Evolutionary conservation across 306 rosid species (phyloP).

Genomic region (Lupinus albus): DNA sequence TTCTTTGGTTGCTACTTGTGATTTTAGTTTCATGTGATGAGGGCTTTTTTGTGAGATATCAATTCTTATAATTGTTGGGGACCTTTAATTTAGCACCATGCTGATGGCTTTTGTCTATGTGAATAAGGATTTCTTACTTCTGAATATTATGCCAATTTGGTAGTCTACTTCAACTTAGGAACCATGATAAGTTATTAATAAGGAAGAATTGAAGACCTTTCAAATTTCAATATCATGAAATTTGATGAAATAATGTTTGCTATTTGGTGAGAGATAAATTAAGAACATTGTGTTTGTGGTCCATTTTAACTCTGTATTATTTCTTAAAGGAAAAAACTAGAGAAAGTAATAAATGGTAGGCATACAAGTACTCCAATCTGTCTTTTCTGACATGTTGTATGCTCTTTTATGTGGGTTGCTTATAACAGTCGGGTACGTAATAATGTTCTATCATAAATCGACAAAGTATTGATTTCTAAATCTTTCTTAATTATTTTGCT

Average conservation of each 20-base stretch:
- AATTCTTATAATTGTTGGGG: slow-evolving; percentile 21
- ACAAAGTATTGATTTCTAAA: no score
- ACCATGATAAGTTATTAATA: slow-evolving; percentile 37
- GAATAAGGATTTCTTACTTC: slow-evolving; percentile 18
- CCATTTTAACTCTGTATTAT: slow-evolving; percentile 12
- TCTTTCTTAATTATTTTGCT: no score
- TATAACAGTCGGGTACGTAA: no score
- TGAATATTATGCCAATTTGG: slow-evolving; percentile 13
- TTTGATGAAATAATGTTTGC: slow-evolving; percentile 33
- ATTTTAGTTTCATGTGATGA: slow-evolving; percentile 33
- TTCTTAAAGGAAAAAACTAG: slow-evolving; percentile 5
- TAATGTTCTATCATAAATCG: no score
- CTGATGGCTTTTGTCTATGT: slow-evolving; percentile 20
- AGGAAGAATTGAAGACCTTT: slow-evolving; percentile 27
- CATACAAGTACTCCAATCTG: slow-evolving; percentile 23
- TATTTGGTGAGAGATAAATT: not conserved
- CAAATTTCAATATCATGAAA: slow-evolving; percentile 27
- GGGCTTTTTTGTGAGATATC: slow-evolving; percentile 13
- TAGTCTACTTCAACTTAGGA: slow-evolving; percentile 39
- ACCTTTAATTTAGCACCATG: slow-evolving; percentile 36
- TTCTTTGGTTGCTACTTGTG: slow-evolving; percentile 10
- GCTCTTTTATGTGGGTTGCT: slow-evolving; percentile 16
- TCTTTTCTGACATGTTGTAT: slow-evolving; percentile 9
- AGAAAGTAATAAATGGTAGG: not conserved
- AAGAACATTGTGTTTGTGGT: slow-evolving; percentile 21